Conservation (phyloP, 768 basidiomycete genomes). For the Phylloporus sp. region DNA sequence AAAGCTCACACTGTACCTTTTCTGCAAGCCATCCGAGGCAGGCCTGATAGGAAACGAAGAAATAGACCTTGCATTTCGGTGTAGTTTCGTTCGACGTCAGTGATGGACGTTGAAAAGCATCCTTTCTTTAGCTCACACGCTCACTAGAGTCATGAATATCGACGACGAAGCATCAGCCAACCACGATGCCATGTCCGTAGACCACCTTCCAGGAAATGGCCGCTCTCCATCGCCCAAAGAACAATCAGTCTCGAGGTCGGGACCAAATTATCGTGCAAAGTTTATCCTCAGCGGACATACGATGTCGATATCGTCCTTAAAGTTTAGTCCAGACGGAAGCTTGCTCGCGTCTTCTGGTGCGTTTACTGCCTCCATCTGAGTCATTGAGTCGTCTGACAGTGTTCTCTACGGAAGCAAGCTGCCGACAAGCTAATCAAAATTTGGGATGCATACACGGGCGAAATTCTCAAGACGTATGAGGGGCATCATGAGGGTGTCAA, state of each 20-base stretch:
- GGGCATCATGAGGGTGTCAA: constrained; percentile 84
- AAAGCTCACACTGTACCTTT: no score
- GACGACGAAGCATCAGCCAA: constrained; percentile 5
- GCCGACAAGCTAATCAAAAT: constrained; percentile 80
- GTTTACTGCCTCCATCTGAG: constrained; percentile 23
- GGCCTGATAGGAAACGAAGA: no score
- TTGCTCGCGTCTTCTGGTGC: constrained; percentile 81
- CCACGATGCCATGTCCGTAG: constrained; percentile 9
- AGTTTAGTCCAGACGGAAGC: constrained; percentile 83
- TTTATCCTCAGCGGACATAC: constrained; percentile 78
- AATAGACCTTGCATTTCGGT: no score
- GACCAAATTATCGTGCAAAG: constrained; percentile 53
- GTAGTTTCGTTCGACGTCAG: no score
- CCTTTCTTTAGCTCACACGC: no score
- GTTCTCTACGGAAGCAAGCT: constrained; percentile 50
- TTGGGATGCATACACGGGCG: constrained; percentile 71
- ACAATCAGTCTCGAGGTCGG: constrained; percentile 6
- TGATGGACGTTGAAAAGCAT: no score
- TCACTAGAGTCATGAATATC: constrained; percentile 19
- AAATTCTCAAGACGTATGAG: constrained; percentile 64
- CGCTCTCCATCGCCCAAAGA: constrained; percentile 1
- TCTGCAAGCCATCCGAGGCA: no score
- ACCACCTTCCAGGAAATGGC: constrained; percentile 2
- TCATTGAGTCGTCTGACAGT: constrained; percentile 15
- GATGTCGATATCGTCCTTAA: constrained; percentile 75